Base-by-base conservation (phyloP, 1,284 basidiomycete genomes). In the Uromyces viciae-fabae region DNA sequence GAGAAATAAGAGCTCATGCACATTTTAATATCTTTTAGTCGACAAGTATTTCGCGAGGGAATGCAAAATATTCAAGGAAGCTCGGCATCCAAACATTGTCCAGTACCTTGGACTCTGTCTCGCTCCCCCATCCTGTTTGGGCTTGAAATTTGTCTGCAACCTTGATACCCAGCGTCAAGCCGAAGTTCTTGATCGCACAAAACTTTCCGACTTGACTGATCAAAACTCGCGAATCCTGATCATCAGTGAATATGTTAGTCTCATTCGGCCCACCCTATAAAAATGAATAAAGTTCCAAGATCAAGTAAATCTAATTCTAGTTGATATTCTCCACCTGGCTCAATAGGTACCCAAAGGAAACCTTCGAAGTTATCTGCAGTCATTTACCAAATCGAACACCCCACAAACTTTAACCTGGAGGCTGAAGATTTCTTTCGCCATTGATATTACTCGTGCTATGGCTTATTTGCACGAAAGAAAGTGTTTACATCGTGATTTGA, bases 41-140 rank as follows among this genome's bases (percentile, higher is more conserved):
- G 90, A 92, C 84, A 99, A 99, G 87, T 98, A 98, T 88, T 97
- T 98, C 87, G 94, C 96, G 85, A 90, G 96, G 46, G 96, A 99
- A 89, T 97, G 95, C 92, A 90, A 94, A 40, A 90, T 98, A 60
- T 95, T 98, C 94, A 94, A 94, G 89, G 82, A 85, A 58, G 81
- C 81, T 33, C 89, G 95, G 71, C 94, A 96, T 87, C 94, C 94
- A 19, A 96, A 97, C 85, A 94, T 96, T 83, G 94, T 95, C 52
- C 90, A 95, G 74, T 98, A 95, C 87, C 91, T 98, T 69, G 96
- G 96, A 19, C 90, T 99, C 78, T 94, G 92, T 73, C 91, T 92
- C 68, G 93, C 93, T 3, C 94, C 95, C 17, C 89, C 90, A 0
- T 91, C 91, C 0, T n/a, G n/a, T n/a, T n/a, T n/a, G n/a, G n/a